Conservation (phyloP, 306 rosid species). For the Casuarina cunninghamiana region DNA sequence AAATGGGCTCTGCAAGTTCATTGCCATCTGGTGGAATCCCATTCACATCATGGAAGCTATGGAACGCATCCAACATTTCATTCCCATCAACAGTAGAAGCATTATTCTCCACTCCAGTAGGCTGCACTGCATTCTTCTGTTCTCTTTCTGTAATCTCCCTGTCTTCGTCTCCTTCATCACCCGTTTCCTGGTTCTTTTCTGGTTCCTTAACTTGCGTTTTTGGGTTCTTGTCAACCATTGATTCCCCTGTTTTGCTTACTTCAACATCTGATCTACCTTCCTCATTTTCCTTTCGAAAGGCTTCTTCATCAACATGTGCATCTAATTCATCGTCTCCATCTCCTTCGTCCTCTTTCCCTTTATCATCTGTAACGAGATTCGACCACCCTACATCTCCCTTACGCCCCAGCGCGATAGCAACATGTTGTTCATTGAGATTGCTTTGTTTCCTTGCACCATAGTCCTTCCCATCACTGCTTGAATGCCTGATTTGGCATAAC, state of each 20-base stretch:
- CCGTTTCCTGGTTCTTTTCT: background rate
- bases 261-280: background rate
- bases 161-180: conserved; percentile 6
- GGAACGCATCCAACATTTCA: conserved; percentile 5
- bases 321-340: conserved; percentile 10
- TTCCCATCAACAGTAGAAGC: background rate
- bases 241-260: background rate
- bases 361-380: background rate
- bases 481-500: background rate
- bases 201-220: background rate
- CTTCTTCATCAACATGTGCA: background rate
- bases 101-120: background rate
- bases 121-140: background rate
- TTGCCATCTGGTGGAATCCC: background rate
- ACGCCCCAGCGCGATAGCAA: background rate
- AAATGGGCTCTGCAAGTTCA: background rate
- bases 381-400: conserved; percentile 1
- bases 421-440: background rate
- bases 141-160: background rate
- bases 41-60: conserved; percentile 2
- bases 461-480: background rate
- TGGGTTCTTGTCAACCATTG: background rate
- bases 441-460: background rate
- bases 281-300: background rate
- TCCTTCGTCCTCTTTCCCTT: background rate